Base-by-base conservation (phyloP, 352 stramenopile species). In the Phytopythium delawarense region DNA sequence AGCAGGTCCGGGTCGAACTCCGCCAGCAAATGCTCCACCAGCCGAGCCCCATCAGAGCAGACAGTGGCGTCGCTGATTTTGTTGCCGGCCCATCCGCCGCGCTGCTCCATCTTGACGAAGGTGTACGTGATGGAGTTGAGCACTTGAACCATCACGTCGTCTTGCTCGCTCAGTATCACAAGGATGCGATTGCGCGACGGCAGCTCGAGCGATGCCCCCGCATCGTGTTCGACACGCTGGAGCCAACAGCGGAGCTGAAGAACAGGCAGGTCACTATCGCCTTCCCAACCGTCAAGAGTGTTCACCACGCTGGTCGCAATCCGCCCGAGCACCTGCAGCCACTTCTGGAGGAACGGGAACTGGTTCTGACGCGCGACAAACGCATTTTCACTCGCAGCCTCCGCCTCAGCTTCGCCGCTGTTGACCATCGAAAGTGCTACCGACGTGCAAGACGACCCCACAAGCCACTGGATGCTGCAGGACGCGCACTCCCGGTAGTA, bases 111-210 rank as follows among this genome's bases (percentile, higher is more conserved):
- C 0, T 63, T 21, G 2, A 55, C 13, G 7, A 57, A 39, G 35
- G 83, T 75, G 9, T 66, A 58, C 32, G 75, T 70, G 20, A 90
- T 66, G 21, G 69, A 61, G 20, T 83, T 64, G 4, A 86, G 64
- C n/a, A 87, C 76, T 52, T 88, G 75, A 25, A 92, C 63, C 70
- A 92, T 74, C 23, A 84, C 71, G 51, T 90, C 79, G 42, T 92
- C 82, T 72, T 92, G 80, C 54, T 92, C 82, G 25, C 71, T 75
- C 13, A 92, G 62, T 20, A 89, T 62, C 13, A 46, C 56, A n/a
- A 90, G 70, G 21, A 90, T 53, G n/a, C 69, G 64, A 30, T 52
- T 23, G 15, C 80, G 69, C 46, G 45, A 58, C 30, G 78, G 72
- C 42, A 81, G 40, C 34, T 4, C 16, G 12, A 34, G 6, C n/a